These are phyloP conservation scores for Corylus americana DNA, from an alignment of 306 rosid species.

Conservation along the genomic window DNA sequence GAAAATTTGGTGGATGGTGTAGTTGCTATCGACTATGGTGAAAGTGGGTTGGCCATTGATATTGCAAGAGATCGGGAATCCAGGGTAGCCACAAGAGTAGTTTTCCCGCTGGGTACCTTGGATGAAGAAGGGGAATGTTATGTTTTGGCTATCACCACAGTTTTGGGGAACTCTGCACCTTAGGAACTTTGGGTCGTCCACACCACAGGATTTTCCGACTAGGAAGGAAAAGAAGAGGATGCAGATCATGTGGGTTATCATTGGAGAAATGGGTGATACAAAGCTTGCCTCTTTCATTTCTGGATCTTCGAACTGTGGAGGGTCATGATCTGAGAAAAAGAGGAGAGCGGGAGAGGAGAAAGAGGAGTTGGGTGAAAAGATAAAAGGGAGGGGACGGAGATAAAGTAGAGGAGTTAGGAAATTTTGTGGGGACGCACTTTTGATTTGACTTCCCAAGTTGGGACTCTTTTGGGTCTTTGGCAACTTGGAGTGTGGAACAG, in stretches of 20 bases:
- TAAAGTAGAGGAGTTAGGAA: no score
- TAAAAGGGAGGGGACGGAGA: no score
- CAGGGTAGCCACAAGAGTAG: conserved; percentile 30
- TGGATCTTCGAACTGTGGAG: conserved; percentile 1
- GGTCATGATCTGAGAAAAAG: not conserved
- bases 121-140: conserved; percentile 36
- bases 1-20: conserved; percentile 24
- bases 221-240: not conserved
- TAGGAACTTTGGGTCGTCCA: conserved; percentile 15
- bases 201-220: not conserved
- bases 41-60: conserved; percentile 16
- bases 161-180: conserved; percentile 16
- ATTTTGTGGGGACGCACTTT: no score
- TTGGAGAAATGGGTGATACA: not conserved
- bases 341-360: not conserved
- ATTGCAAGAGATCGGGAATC: conserved; percentile 33
- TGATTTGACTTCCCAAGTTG: no score
- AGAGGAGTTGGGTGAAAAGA: not conserved
- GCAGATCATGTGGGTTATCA: not conserved
- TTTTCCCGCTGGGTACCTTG: not conserved
- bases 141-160: conserved; percentile 27
- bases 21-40: not conserved
- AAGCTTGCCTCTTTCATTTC: conserved; percentile 19
- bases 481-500: no score
- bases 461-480: no score